Percentiles rank a stretch among this genome's conserved stretches.
These are phyloP conservation scores for Xylariaceae sp. DNA, from an alignment of 2,329 filamentous ascomycete species.

Conservation along the genomic window DNA sequence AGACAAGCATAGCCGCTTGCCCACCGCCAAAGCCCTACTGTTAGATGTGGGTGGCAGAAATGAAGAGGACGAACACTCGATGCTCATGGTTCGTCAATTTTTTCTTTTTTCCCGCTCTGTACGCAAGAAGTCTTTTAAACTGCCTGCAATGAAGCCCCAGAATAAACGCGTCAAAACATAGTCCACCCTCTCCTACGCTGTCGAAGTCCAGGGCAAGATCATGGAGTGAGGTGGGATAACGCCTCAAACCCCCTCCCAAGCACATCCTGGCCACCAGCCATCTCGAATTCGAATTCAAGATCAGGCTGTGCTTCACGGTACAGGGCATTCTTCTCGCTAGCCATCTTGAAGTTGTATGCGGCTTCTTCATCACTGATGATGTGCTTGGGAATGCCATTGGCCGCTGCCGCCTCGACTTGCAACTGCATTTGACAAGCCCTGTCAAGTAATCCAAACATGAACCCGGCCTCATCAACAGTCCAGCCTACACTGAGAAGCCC, in stretches of 20 bases:
- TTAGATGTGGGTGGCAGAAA: too few species aligned
- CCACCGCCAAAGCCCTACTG: too few species aligned
- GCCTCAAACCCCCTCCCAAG: slow-evolving; percentile 29
- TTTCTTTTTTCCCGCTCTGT: too few species aligned
- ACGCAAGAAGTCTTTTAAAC: too few species aligned
- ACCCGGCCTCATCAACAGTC: slow-evolving; percentile 72
- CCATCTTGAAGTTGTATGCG: slow-evolving; percentile 36
- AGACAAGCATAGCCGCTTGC: background rate
- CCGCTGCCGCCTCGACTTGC: slow-evolving; percentile 61
- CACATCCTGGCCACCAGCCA: slow-evolving; percentile 30
- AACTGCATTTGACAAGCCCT: slow-evolving; percentile 66
- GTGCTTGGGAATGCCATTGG: slow-evolving; percentile 37
- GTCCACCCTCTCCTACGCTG: background rate
- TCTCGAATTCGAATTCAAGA: slow-evolving; percentile 30
- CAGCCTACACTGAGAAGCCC: slow-evolving; percentile 66
- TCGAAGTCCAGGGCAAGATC: too few species aligned
- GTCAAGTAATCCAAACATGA: slow-evolving; percentile 63
- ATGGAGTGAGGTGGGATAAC: slow-evolving; percentile 18
- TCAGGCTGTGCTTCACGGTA: slow-evolving; percentile 34
- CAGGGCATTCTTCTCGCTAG: slow-evolving; percentile 30
- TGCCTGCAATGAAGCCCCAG: too few species aligned
- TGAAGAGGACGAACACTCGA: too few species aligned
- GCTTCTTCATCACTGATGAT: slow-evolving; percentile 41
- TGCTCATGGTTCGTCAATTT: too few species aligned
- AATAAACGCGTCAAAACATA: background rate